These are phyloP conservation scores for Podospora australis DNA, from an alignment of 495 filamentous ascomycete genomes.

Conservation along the genomic window DNA sequence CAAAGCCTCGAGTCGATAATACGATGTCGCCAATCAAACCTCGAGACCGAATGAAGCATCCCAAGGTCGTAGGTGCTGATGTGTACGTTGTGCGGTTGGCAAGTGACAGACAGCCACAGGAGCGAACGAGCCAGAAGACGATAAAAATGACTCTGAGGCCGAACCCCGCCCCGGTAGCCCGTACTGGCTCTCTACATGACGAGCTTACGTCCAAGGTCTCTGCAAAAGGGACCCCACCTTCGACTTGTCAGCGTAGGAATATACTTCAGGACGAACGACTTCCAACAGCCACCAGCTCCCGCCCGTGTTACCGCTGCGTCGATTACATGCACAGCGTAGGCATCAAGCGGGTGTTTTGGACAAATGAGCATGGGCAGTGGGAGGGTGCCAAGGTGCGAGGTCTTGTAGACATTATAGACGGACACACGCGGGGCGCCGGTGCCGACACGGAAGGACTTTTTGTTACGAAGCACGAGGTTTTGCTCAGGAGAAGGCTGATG, in stretches of 20 bases:
- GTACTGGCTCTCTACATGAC: constrained; percentile 41
- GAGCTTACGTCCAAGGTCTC: too few relatives aligned
- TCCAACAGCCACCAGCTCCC: constrained; percentile 18
- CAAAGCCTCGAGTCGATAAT: background rate
- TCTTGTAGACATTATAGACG: constrained; percentile 39
- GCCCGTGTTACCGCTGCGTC: constrained; percentile 48
- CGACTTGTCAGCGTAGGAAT: too few relatives aligned
- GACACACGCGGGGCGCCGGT: background rate
- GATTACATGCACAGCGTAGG: constrained; percentile 45
- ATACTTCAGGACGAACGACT: too few relatives aligned
- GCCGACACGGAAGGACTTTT: constrained; percentile 25
- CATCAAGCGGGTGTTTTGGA: constrained; percentile 51
- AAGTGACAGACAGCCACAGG: constrained; percentile 1
- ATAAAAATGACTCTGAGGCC: too few relatives aligned
- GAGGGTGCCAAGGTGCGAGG: constrained; percentile 46
- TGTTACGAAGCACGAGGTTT: constrained; percentile 47
- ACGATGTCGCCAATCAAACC: background rate
- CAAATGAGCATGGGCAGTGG: constrained; percentile 39
- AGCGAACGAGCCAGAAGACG: background rate
- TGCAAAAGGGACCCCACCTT: too few relatives aligned
- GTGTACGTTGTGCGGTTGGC: constrained; percentile 46
- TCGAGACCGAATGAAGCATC: constrained; percentile 37
- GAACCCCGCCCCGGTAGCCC: too few relatives aligned
- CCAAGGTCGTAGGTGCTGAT: constrained; percentile 43
- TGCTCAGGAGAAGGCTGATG: constrained; percentile 31